phyloP scores from a whole-genome alignment of 768 basidiomycete genomes.

The Hypsizygus marmoreus region DNA sequence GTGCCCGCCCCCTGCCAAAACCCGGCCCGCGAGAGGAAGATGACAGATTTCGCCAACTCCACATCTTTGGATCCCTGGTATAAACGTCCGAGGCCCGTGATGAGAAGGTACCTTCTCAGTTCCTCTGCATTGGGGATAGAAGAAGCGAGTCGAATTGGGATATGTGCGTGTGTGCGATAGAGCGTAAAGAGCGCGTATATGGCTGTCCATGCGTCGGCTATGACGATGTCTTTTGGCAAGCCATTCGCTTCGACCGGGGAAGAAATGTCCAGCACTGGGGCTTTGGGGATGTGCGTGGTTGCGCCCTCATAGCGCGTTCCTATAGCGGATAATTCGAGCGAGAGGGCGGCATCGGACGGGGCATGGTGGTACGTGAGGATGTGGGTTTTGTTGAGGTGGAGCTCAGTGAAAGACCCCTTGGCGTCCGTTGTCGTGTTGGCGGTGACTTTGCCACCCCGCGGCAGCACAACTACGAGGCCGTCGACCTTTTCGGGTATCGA shows the following conservation, averaged over 20 bases:
- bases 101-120: constrained; percentile 37
- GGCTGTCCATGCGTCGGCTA: constrained; percentile 40
- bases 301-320: constrained; percentile 29
- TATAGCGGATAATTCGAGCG: constrained; percentile 27
- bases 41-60: constrained; percentile 19
- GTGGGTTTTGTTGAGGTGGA: constrained; percentile 22
- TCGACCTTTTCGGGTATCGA: constrained; percentile 10
- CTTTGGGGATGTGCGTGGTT: constrained; percentile 30
- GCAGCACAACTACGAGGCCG: constrained; percentile 27
- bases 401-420: constrained; percentile 15
- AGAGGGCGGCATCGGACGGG: constrained; percentile 9
- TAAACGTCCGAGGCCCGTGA: constrained; percentile 36
- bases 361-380: constrained; percentile 23
- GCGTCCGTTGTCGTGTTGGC: constrained; percentile 9
- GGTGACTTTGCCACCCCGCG: constrained; percentile 26
- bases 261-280: constrained; percentile 24
- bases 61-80: constrained; percentile 17
- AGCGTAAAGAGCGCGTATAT: constrained; percentile 44
- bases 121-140: constrained; percentile 31
- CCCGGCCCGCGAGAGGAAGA: constrained; percentile 42
- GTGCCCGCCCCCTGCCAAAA: constrained; percentile 57
- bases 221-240: constrained; percentile 20
- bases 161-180: constrained; percentile 38
- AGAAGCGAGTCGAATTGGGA: constrained; percentile 41
- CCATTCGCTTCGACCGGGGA: constrained; percentile 14